Evolutionary conservation across 148 eudicot species (phyloP).

Genomic region (Rhododendron simsii): DNA sequence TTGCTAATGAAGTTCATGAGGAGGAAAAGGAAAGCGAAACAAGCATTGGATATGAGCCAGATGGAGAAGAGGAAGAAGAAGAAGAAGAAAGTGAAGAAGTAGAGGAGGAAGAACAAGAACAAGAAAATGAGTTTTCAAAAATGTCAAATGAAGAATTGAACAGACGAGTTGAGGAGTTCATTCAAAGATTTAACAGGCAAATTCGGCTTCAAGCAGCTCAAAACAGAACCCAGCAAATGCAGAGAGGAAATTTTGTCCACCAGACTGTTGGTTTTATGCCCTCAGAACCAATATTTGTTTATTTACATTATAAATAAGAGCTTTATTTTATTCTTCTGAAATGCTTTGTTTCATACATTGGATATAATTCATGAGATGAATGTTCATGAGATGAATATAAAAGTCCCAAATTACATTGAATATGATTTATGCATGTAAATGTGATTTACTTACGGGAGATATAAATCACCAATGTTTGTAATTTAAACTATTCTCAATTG

Average conservation of each 20-base stretch:
- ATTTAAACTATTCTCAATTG: no score
- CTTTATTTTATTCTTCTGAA: no score
- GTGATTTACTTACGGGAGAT: no score
- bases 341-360: no score
- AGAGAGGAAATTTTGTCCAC: neutral
- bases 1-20: neutral
- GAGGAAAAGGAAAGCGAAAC: slow-evolving; percentile 8
- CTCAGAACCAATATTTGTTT: no score
- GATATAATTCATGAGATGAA: no score
- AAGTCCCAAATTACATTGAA: no score
- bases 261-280: no score
- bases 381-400: no score
- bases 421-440: no score
- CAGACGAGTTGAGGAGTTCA: slow-evolving; percentile 42
- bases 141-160: slow-evolving; percentile 45
- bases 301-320: no score
- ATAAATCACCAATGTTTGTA: no score
- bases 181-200: slow-evolving; percentile 29
- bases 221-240: slow-evolving; percentile 5
- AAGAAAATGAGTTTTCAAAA: slow-evolving; percentile 25
- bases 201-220: slow-evolving; percentile 32
- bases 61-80: neutral
- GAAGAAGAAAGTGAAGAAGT: neutral
- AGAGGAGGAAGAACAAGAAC: slow-evolving; percentile 9
- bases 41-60: slow-evolving; percentile 8